These are phyloP conservation scores for Hypericum androsaemum DNA, from an alignment of 345 rosid genomes.

Conservation along the genomic window DNA sequence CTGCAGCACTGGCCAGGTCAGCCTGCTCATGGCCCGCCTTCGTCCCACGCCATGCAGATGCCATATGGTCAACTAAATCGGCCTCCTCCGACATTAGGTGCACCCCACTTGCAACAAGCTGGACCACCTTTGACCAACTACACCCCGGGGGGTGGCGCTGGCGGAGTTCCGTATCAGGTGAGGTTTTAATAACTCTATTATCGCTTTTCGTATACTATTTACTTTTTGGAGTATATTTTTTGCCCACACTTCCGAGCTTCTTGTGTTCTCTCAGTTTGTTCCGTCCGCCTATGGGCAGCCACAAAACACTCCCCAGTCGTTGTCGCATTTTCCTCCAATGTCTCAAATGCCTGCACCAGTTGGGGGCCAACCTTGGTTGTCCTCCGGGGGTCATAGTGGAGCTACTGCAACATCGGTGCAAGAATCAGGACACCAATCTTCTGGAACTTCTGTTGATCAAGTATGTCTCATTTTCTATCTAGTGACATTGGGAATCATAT, in stretches of 20 bases:
- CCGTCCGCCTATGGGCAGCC: constrained; percentile 61
- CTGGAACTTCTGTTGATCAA: constrained; percentile 38
- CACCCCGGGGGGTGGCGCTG: constrained; percentile 34
- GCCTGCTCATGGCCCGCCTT: constrained; percentile 46
- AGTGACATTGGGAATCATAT: neutral
- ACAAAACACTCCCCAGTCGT: constrained; percentile 32
- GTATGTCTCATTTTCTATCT: constrained; percentile 29
- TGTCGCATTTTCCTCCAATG: constrained; percentile 47
- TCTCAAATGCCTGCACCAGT: constrained; percentile 48
- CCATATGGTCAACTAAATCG: constrained; percentile 51
- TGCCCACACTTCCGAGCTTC: constrained; percentile 5
- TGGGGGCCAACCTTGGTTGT: constrained; percentile 57
- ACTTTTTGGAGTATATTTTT: constrained; percentile 5
- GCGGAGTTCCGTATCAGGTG: constrained; percentile 58
- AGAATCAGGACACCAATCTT: constrained; percentile 49
- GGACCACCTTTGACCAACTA: constrained; percentile 28
- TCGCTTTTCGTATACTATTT: constrained; percentile 4
- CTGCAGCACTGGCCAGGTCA: constrained; percentile 64
- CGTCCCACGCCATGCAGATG: constrained; percentile 47
- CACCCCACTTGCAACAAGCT: constrained; percentile 43
- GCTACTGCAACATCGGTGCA: constrained; percentile 36
- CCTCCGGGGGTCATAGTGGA: constrained; percentile 41
- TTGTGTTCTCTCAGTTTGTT: constrained; percentile 34
- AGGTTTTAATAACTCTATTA: constrained; percentile 17
- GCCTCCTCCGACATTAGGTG: constrained; percentile 39